Evolutionary conservation across 75 land plant genomes (phyloP).

Genomic region (Pinus taeda): DNA sequence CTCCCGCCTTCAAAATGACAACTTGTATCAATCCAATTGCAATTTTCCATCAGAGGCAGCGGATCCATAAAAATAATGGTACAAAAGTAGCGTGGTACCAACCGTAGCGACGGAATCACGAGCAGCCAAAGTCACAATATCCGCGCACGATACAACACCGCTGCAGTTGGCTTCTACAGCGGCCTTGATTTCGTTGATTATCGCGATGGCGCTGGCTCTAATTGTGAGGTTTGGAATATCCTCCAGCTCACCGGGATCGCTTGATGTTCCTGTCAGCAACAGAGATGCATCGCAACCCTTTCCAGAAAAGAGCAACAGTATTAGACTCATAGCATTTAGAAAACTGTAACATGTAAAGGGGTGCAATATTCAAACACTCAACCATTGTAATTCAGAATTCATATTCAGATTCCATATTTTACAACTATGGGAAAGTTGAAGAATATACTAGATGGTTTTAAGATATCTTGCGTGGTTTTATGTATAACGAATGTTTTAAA

Average conservation of each 20-base stretch:
- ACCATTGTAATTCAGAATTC: too few relatives aligned
- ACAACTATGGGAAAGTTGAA: too few relatives aligned
- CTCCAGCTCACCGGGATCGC: constrained; percentile 12
- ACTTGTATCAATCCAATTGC: too few relatives aligned
- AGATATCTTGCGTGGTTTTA: too few relatives aligned
- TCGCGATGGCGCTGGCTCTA: constrained; percentile 32
- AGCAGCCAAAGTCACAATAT: constrained; percentile 1
- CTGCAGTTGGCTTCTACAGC: constrained; percentile 8
- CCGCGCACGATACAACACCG: constrained; percentile 4
- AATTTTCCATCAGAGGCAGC: neutral
- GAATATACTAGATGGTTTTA: too few relatives aligned
- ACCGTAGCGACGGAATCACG: neutral
- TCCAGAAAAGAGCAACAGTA: too few relatives aligned
- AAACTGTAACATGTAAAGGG: too few relatives aligned
- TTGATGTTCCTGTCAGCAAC: constrained; percentile 36
- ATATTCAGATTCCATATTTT: too few relatives aligned
- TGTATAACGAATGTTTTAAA: too few relatives aligned
- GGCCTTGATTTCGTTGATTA: constrained; percentile 17
- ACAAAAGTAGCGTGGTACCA: neutral
- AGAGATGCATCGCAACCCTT: constrained; percentile 45
- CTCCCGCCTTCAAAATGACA: constrained; percentile 5
- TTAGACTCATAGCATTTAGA: too few relatives aligned
- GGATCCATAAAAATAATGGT: neutral
- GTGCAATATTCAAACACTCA: too few relatives aligned
- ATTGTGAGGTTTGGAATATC: constrained; percentile 39